Conservation (phyloP, 164 flowering plant genomes). For the Sextonia rubra region DNA sequence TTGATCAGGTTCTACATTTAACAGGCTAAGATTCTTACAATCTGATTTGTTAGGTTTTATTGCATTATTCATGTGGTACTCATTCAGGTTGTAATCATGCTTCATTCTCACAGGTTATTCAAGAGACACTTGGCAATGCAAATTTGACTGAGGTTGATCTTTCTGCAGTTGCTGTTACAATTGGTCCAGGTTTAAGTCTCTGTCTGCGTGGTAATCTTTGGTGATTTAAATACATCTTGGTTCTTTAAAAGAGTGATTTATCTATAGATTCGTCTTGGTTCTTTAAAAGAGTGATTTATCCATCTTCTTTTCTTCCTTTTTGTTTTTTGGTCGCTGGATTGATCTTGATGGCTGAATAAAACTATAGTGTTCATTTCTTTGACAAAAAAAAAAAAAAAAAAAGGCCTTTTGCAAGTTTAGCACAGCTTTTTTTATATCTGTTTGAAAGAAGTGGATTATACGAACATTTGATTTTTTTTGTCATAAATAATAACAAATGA, state of each 20-base stretch:
- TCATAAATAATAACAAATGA: too few species aligned
- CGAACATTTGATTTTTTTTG: too few species aligned
- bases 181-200: conserved; percentile 97
- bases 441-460: not conserved
- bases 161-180: conserved; percentile 94
- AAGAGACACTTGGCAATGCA: conserved; percentile 77
- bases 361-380: not conserved
- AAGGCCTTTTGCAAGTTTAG: not conserved
- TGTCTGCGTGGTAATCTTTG: conserved; percentile 73
- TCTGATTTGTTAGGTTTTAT: not conserved
- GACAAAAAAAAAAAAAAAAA: not conserved
- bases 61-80: not conserved
- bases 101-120: conserved; percentile 55
- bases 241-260: not conserved
- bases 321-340: not conserved
- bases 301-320: not conserved
- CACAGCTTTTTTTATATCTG: not conserved
- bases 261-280: not conserved
- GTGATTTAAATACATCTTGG: not conserved
- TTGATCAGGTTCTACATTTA: conserved; percentile 61
- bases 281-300: not conserved
- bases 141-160: conserved; percentile 58
- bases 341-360: not conserved
- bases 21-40: not conserved
- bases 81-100: not conserved